phyloP scores from a whole-genome alignment of 2,329 filamentous ascomycete species.

The Xylariaceae sp. region DNA sequence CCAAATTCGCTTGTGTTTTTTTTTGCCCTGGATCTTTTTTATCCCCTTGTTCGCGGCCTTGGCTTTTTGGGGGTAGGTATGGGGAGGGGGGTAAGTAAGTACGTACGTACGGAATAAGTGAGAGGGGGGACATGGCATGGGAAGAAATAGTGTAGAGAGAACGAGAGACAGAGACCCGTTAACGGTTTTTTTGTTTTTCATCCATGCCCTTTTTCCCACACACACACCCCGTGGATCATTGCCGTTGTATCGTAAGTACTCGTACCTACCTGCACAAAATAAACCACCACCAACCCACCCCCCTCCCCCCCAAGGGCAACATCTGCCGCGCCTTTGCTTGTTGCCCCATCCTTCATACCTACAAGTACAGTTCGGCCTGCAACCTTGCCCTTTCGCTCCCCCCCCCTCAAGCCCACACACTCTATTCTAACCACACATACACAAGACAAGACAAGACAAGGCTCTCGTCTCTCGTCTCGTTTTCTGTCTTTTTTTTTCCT shows the following conservation, averaged over 20 bases:
- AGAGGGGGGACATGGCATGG: too few relatives aligned
- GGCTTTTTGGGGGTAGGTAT: too few relatives aligned
- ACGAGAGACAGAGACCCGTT: not conserved
- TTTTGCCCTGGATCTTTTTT: conserved; percentile 24
- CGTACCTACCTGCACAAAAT: not conserved
- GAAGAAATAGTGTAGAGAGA: too few relatives aligned
- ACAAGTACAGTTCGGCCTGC: conserved; percentile 29
- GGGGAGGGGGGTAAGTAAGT: too few relatives aligned
- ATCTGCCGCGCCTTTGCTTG: conserved; percentile 31
- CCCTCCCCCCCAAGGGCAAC: conserved; percentile 28
- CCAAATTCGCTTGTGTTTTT: conserved; percentile 28
- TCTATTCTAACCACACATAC: conserved; percentile 25
- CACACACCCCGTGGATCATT: conserved; percentile 3
- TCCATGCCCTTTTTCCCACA: too few relatives aligned
- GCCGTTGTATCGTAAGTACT: not conserved
- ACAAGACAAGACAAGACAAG: conserved; percentile 16
- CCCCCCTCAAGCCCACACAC: conserved; percentile 28
- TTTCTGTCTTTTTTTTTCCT: conserved; percentile 5
- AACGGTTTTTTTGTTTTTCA: not conserved
- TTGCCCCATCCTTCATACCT: conserved; percentile 31
- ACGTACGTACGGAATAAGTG: too few relatives aligned
- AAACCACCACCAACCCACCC: not conserved
- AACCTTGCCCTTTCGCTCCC: conserved; percentile 29
- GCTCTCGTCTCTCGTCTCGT: not conserved
- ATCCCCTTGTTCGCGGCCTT: conserved; percentile 26